Base-by-base conservation (phyloP, 2,329 filamentous ascomycete species). In the Verticillium nubilum region DNA sequence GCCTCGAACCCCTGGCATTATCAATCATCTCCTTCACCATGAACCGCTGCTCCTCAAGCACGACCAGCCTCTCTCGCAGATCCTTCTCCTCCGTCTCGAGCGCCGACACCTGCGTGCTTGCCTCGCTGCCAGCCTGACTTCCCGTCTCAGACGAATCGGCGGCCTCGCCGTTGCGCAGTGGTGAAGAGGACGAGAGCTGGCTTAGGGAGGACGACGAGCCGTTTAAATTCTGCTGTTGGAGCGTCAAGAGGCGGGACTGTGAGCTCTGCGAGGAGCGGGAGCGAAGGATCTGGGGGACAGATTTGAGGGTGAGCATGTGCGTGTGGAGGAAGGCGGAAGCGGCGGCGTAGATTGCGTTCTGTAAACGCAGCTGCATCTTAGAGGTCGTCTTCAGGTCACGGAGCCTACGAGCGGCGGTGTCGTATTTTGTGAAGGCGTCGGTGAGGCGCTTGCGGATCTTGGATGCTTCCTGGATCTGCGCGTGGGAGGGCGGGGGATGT, bases 31-130 rank as follows among this genome's bases (percentile, higher is more conserved):
- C 87, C 37, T 87, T 86, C 0, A 97, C 92, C 74, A 97, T 86
- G 73, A 96, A 96, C 64, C 87, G 89, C 72, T 97, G 93, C 74
- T 97, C 93, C 72, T 97, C 92, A 1, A 97, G 80, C 6, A 97
- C 88, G 29, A 95, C 89, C 13, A 97, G 77, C 4, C 86, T 80
- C 68, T 97, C 92, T 17, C 89, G 84, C 1, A 96, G 76, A 23
- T 91, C 85, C 70, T 91, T 94, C 72, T 97, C 92, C 70, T 97
- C 92, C 0, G 83, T 85, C 72, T 96, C 92, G 4, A 96, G 74
- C 33, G 80, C 76, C 10, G 80, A 84, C 1, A 83, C 76, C 1
- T 78, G 77, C 15, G 80, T 85, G 68, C 80, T 84, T 1, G 75
- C 73, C 61, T 85, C 82, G 66, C 77, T 80, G 2, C 42, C 56